These are phyloP conservation scores for Porcisia hertigi DNA, from an alignment of 208 protist species.

Conservation along the genomic window DNA sequence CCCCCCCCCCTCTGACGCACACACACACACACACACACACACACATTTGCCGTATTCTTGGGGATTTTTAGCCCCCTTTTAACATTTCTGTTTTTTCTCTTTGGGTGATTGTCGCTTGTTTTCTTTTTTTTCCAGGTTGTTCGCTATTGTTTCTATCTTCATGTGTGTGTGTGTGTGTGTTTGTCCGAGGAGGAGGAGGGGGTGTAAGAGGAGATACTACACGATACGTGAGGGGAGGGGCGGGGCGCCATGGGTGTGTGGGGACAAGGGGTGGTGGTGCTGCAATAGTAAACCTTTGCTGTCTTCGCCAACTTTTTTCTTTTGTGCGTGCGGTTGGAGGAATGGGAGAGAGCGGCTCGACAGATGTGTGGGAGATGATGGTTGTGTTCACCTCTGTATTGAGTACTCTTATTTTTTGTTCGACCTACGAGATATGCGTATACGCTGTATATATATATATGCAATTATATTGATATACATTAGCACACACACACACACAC, in stretches of 20 bases:
- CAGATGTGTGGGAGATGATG: not conserved
- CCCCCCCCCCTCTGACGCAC: not conserved
- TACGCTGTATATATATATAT: not conserved
- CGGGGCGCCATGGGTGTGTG: not conserved
- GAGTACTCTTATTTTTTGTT: conserved; percentile 1
- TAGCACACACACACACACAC: not conserved
- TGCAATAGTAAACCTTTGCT: not conserved
- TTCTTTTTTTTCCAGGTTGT: not conserved
- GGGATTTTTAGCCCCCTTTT: not conserved
- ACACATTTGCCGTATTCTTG: not conserved
- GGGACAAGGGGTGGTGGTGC: not conserved
- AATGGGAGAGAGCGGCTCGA: conserved; percentile 9
- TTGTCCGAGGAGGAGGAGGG: not conserved
- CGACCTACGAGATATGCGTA: not conserved
- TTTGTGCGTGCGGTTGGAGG: not conserved
- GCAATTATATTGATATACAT: not conserved
- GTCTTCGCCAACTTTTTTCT: not conserved
- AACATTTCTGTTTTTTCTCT: not conserved
- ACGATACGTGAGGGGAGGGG: not conserved
- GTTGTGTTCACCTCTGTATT: not conserved
- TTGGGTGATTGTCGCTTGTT: not conserved
- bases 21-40: not conserved
- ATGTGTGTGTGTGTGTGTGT: not conserved
- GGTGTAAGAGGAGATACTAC: not conserved
- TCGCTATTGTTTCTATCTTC: not conserved